Base-by-base conservation (phyloP, 2,329 filamentous ascomycete species). In the Colletotrichum tabaci region DNA sequence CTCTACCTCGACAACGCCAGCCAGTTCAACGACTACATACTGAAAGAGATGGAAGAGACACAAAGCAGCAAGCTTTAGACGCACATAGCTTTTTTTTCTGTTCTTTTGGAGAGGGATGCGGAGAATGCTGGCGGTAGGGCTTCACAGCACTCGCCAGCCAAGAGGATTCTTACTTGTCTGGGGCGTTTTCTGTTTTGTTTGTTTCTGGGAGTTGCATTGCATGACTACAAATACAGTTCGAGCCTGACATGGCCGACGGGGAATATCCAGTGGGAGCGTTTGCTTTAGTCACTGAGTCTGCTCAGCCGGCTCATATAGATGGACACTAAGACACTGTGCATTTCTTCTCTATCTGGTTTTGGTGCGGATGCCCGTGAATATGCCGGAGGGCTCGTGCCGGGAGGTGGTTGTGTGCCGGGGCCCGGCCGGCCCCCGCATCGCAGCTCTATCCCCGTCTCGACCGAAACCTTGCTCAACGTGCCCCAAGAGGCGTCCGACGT, bases 1-100 rank as follows among this genome's bases (percentile, higher is more conserved):
- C 76, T 91, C 10, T 90, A 90, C 78, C 80, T 91, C 35, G 89
- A 91, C 74, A 90, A 90, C 73, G 83, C 88, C 0, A 85, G 88
- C 0, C 84, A 87, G 61, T 91, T 90, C 77, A 91, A 90, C 78
- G 77, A 84, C 3, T 81, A 86, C 56, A 81, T 91, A 13, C 80
- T 79, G 18, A 84, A 85, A 74, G 89, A 91, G 75, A 77, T 92
- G 77, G 85, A 87, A 35, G 86, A 88, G 53, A 88, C 86, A 2
- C 30, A 65, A 26, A 70, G 58, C 38, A 71, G 65, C 65, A 60
- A 64, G 23, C 13, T 60, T 40, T 71, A 71, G 68, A 61, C 4
- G 8, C 21, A 21, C 30, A 9, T 9, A 10, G 30, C 8, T 9
- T 8, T 35, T 35, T 35, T 35, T 10, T 9, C 30, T 35, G n/a